These are phyloP conservation scores for Eucalyptus viminalis DNA, from an alignment of 345 rosid species.

Conservation along the genomic window DNA sequence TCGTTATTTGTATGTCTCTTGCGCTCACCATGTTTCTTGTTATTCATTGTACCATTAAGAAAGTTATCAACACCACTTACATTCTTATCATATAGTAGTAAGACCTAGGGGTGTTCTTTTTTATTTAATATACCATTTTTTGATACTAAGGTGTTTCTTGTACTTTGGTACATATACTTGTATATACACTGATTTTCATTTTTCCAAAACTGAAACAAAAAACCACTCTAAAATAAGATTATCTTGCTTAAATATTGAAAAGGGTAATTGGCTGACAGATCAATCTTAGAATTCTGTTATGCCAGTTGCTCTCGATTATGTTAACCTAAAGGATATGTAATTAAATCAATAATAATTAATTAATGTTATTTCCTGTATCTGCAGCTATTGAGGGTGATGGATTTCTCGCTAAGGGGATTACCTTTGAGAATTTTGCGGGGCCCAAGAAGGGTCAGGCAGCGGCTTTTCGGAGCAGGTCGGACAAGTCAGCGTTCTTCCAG, in stretches of 20 bases:
- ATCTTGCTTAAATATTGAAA: no score
- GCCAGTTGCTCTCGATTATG: background rate
- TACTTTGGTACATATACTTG: background rate
- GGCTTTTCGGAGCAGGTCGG: slow-evolving; percentile 2
- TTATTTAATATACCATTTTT: background rate
- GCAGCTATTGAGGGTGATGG: slow-evolving; percentile 8
- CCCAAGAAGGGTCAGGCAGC: slow-evolving; percentile 6
- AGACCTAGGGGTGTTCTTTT: background rate
- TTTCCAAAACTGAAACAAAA: background rate
- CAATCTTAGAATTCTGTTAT: background rate
- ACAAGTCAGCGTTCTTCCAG: slow-evolving; percentile 3
- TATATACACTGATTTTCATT: background rate
- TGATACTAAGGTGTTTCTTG: background rate
- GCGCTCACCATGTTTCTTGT: background rate
- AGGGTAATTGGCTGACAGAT: no score
- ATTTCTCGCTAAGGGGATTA: background rate
- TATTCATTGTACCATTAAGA: background rate
- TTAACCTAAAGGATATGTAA: background rate
- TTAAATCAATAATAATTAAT: background rate
- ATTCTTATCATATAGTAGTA: background rate
- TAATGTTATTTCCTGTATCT: background rate
- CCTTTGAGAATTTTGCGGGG: slow-evolving; percentile 14
- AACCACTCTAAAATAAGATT: no score
- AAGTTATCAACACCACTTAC: background rate
- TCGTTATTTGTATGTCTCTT: background rate